Conservation (phyloP, 192 early-diverging fungal genomes). For the Entomortierella chlamydospora region DNA sequence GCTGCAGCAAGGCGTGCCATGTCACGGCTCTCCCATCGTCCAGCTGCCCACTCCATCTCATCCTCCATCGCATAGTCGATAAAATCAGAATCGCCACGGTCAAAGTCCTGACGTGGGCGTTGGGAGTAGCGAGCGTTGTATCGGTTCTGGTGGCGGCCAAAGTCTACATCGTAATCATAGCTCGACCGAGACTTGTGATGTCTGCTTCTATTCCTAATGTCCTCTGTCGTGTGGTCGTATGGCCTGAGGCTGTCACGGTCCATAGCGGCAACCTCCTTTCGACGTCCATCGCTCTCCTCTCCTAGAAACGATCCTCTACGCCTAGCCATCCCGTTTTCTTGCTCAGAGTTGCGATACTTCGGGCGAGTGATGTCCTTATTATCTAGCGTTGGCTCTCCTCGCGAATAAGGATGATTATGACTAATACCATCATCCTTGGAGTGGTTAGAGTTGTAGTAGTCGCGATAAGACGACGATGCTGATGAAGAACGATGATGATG, state of each 20-base stretch:
- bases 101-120: slow-evolving; percentile 8
- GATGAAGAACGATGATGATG: slow-evolving; percentile 15
- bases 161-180: slow-evolving; percentile 5
- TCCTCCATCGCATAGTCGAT: slow-evolving; percentile 37
- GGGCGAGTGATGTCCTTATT: neutral
- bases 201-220: neutral
- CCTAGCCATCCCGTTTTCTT: too few relatives aligned
- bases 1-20: slow-evolving; percentile 49
- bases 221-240: slow-evolving; percentile 1
- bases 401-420: slow-evolving; percentile 1
- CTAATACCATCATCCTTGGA: neutral
- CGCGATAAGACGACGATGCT: slow-evolving; percentile 11
- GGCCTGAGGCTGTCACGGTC: neutral
- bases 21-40: slow-evolving; percentile 45
- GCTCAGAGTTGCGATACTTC: slow-evolving; percentile 17
- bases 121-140: neutral
- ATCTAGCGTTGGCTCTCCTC: neutral
- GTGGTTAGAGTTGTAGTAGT: neutral
- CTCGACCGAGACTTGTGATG: neutral
- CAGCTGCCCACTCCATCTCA: slow-evolving; percentile 43
- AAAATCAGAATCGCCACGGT: neutral
- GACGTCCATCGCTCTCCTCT: neutral
- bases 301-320: neutral
- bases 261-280: neutral
- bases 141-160: neutral